phyloP scores from a whole-genome alignment of 805 yeast species.

The Yueomyces sinensis region DNA sequence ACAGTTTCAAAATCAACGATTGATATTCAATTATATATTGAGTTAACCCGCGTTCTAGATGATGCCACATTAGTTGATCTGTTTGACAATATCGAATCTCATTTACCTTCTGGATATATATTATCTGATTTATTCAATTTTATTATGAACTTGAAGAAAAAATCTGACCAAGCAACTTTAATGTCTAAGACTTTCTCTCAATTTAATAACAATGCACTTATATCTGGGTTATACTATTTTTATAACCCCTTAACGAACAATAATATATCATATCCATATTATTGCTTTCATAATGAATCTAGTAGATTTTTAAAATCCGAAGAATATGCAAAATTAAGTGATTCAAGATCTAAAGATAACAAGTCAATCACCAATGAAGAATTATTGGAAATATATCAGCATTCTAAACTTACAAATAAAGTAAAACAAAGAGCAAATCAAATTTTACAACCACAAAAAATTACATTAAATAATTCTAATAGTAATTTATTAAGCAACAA shows the following conservation, averaged over 20 bases:
- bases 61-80: conserved; percentile 3
- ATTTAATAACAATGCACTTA: conserved; percentile 18
- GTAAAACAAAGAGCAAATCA: conserved; percentile 15
- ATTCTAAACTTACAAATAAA: conserved; percentile 14
- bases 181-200: conserved; percentile 15
- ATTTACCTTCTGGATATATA: conserved; percentile 9
- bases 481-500: background rate
- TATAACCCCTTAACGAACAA: conserved; percentile 9
- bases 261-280: conserved; percentile 12
- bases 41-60: conserved; percentile 11
- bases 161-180: conserved; percentile 7
- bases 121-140: conserved; percentile 12
- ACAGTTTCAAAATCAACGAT: conserved; percentile 13
- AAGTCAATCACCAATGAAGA: conserved; percentile 17
- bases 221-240: conserved; percentile 21
- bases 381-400: background rate
- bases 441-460: conserved; percentile 12
- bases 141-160: conserved; percentile 5
- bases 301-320: conserved; percentile 15
- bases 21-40: conserved; percentile 16
- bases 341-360: conserved; percentile 8
- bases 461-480: background rate
- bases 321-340: conserved; percentile 17
- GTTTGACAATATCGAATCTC: conserved; percentile 12
- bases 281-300: conserved; percentile 19